A percentile compares a stretch with the other conserved stretches of the same genome.
phyloP scores from a whole-genome alignment of 1,284 basidiomycete genomes.

The Moesziomyces aphidis region DNA sequence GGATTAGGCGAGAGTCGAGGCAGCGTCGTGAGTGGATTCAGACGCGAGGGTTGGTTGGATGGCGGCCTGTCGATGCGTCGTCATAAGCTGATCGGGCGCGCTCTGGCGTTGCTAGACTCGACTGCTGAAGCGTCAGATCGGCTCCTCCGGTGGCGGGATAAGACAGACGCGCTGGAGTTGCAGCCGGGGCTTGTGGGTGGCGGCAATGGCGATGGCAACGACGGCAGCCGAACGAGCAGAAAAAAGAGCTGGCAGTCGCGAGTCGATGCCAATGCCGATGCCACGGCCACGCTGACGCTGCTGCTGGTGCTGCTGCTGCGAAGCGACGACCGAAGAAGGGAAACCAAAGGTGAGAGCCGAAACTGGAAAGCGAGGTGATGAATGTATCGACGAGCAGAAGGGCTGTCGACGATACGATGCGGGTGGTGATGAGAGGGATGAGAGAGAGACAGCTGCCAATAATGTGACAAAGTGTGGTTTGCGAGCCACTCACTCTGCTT shows the following conservation, averaged over 20 bases:
- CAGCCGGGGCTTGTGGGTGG: background rate
- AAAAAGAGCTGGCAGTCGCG: background rate
- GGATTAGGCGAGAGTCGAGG: slow-evolving; percentile 12
- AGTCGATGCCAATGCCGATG: background rate
- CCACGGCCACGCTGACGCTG: background rate
- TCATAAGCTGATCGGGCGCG: background rate
- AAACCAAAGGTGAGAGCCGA: background rate
- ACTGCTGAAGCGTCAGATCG: background rate
- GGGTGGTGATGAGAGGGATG: slow-evolving; percentile 2
- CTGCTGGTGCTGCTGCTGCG: background rate
- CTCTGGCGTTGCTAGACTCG: background rate
- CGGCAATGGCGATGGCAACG: background rate
- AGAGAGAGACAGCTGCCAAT: background rate
- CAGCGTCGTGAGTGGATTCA: background rate
- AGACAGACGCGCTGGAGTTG: background rate
- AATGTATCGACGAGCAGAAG: background rate
- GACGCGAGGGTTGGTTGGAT: background rate
- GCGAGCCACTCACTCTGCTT: background rate
- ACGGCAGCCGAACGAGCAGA: background rate
- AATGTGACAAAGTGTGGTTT: slow-evolving; percentile 1
- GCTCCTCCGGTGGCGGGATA: background rate
- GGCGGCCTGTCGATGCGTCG: background rate
- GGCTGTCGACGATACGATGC: slow-evolving; percentile 8
- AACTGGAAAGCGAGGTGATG: background rate
- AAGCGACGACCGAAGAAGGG: background rate